Percentiles rank a stretch among this genome's conserved stretches.
phyloP scores from a whole-genome alignment of 768 basidiomycete genomes.

The Gyrodon lividus region DNA sequence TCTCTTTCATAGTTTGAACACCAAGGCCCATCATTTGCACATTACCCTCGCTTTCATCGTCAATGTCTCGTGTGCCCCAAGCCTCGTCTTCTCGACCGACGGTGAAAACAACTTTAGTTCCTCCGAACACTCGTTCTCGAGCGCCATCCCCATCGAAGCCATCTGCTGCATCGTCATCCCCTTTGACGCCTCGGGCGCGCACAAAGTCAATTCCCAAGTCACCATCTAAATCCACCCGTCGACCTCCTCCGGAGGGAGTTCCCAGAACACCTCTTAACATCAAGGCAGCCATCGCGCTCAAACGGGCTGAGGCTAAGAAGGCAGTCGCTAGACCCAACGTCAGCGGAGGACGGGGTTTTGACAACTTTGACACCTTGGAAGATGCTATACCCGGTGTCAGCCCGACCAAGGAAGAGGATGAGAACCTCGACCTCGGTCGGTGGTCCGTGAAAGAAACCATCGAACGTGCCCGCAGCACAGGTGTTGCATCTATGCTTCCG shows the following conservation, averaged over 20 bases:
- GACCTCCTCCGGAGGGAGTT: conserved; percentile 25
- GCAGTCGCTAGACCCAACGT: conserved; percentile 27
- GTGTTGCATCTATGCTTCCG: conserved; percentile 42
- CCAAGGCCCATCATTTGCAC: background rate
- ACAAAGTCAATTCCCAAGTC: conserved; percentile 40
- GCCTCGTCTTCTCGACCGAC: conserved; percentile 34
- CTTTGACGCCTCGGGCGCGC: conserved; percentile 32
- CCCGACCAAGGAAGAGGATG: conserved; percentile 39
- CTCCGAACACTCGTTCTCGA: conserved; percentile 31
- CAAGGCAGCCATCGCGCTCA: conserved; percentile 77
- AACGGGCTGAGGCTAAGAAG: conserved; percentile 77
- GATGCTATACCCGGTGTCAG: conserved; percentile 41
- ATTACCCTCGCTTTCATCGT: background rate
- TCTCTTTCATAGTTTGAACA: conserved; percentile 4
- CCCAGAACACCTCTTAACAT: conserved; percentile 47
- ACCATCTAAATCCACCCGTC: conserved; percentile 28
- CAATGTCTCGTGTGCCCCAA: conserved; percentile 44
- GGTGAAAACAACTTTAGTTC: conserved; percentile 25
- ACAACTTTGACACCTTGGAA: conserved; percentile 44
- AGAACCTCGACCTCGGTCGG: conserved; percentile 53
- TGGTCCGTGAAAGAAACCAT: conserved; percentile 72
- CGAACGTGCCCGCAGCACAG: conserved; percentile 73
- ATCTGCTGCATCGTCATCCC: conserved; percentile 22
- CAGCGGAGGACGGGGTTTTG: conserved; percentile 29
- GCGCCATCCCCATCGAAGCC: conserved; percentile 32